Base-by-base conservation (phyloP, 305 asterid genomes). In the Fraxinus albicans region DNA sequence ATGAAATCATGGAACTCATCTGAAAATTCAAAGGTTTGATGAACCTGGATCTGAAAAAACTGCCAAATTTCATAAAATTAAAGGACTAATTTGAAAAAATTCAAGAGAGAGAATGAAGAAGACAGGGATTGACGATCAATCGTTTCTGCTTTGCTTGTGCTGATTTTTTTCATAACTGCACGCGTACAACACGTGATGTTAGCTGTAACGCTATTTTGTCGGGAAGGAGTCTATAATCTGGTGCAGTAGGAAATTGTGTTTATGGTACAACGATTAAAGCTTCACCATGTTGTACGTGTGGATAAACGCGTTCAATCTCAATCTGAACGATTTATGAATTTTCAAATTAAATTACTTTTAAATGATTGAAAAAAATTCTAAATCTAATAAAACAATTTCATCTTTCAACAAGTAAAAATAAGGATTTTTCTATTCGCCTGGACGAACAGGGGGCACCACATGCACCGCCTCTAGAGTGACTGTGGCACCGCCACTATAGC, bases 61-160 rank as follows among this genome's bases (percentile, higher is more conserved):
- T 79, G 85, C 12, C 50, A 78, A 85, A 80, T 74, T 79, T 82
- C 96, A 88, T 91, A 73, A 19, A 60, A 19, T 60, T 60, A 78
- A 77, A 79, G 67, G 76, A 73, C 63, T 15, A 67, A 35, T 77
- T 9, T 25, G 35, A 65, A 25, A 65, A 2, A 23, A 85, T 86
- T 86, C 83, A 60, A 74, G 79, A 50, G 81, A 67, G 21, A 78
- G 6, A 17, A 60, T 73, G n/a, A 12, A 77, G 84, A 44, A 74
- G 91, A 92, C 88, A 84, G 94, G 94, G 90, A 88, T 91, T 86
- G 92, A 86, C 91, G 91, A 88, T 82, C 70, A 21, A 60, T 60
- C 29, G 29, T 60, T 60, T 21, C 0, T 60, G 13, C 70, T 60
- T 60, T 60, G 70, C 70, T 60, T 60, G 29, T 60, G 70, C 27